Percentiles rank a stretch among this genome's conserved stretches.
Evolutionary conservation across 2,329 filamentous ascomycete species (phyloP).

Genomic region (Beauveria medogensis): DNA sequence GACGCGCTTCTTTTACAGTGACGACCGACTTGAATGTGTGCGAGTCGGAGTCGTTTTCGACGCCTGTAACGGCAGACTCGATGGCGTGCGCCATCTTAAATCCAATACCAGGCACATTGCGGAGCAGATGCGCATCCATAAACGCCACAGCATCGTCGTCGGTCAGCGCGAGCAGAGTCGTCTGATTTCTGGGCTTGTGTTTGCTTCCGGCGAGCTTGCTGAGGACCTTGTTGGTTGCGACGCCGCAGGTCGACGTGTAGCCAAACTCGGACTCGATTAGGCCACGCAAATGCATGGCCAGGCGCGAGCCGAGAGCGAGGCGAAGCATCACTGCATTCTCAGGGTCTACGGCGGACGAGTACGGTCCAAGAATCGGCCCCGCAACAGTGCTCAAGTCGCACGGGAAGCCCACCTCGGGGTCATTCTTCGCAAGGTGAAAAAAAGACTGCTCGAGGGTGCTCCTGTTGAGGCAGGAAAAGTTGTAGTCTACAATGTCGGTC

Average conservation of each 20-base stretch:
- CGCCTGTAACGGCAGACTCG: conserved; percentile 45
- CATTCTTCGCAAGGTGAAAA: conserved; percentile 64
- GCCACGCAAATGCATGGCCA: conserved; percentile 65
- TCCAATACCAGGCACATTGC: conserved; percentile 79
- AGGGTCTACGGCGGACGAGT: conserved; percentile 18
- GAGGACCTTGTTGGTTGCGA: conserved; percentile 80
- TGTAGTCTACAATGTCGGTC: conserved; percentile 80
- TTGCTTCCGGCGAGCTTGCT: conserved; percentile 77
- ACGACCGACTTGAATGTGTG: conserved; percentile 38
- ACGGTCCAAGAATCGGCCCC: conserved; percentile 45
- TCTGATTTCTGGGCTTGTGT: conserved; percentile 84
- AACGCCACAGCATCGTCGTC: conserved; percentile 53
- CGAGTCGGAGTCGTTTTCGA: conserved; percentile 24
- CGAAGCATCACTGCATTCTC: conserved; percentile 43
- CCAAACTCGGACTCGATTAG: conserved; percentile 68
- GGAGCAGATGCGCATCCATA: conserved; percentile 66
- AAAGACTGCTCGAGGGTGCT: conserved; percentile 61
- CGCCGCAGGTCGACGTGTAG: conserved; percentile 80
- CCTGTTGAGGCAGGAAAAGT: conserved; percentile 60
- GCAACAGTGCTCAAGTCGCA: conserved; percentile 65
- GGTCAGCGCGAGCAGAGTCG: conserved; percentile 65
- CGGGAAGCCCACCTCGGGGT: conserved; percentile 71
- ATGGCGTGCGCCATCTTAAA: conserved; percentile 49
- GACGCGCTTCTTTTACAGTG: conserved; percentile 58
- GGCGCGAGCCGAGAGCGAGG: conserved; percentile 69